phyloP scores from a whole-genome alignment of 1,284 basidiomycete genomes.

The Ustilago lituana region DNA sequence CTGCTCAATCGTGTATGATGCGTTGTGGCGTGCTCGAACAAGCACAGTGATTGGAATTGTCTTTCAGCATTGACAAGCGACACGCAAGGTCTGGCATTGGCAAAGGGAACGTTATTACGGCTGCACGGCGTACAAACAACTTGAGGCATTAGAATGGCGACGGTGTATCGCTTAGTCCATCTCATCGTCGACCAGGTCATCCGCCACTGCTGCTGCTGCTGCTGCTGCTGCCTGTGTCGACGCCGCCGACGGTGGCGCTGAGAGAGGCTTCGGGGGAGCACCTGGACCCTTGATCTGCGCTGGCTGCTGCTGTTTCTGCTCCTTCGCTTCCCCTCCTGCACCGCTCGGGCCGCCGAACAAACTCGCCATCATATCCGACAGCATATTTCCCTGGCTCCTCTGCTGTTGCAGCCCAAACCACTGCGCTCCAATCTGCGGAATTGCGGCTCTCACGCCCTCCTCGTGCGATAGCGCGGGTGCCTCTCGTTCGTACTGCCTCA shows the following conservation, averaged over 20 bases:
- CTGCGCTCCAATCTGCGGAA: conserved; percentile 36
- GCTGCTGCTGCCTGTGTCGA: not conserved
- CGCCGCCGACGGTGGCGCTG: conserved; percentile 3
- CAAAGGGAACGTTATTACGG: no score
- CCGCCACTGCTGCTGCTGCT: conserved; percentile 8
- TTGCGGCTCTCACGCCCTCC: conserved; percentile 24
- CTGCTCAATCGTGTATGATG: not conserved
- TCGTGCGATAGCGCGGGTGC: conserved; percentile 43
- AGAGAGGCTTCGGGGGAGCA: conserved; percentile 7
- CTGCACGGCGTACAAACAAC: no score
- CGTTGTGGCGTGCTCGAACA: no score
- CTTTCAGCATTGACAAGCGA: no score
- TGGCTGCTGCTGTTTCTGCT: conserved; percentile 3
- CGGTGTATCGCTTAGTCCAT: conserved; percentile 26
- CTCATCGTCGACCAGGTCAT: conserved; percentile 47
- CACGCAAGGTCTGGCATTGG: no score
- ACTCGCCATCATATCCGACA: conserved; percentile 56
- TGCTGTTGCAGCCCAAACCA: conserved; percentile 49
- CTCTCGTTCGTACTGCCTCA: conserved; percentile 52
- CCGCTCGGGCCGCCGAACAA: conserved; percentile 36
- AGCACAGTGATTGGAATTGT: no score
- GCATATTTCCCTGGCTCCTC: conserved; percentile 42
- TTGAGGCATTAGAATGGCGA: no score
- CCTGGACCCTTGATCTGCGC: conserved; percentile 17
- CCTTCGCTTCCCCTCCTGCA: conserved; percentile 4